These are phyloP conservation scores for Aspergillus spinulosporus DNA, from an alignment of 2,329 filamentous ascomycete species.

Conservation along the genomic window DNA sequence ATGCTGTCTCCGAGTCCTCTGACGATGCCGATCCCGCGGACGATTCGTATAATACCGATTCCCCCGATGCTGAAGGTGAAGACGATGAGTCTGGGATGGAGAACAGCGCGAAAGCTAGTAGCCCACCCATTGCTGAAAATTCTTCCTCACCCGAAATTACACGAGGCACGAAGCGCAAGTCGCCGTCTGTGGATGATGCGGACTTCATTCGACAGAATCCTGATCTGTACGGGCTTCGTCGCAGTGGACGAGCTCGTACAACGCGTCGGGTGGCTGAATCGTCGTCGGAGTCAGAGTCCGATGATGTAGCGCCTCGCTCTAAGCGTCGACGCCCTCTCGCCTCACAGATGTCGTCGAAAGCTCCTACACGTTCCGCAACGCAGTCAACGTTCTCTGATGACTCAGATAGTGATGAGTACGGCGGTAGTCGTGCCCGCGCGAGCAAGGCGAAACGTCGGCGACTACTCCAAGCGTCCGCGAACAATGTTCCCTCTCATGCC, in stretches of 20 bases:
- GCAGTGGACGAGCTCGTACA: constrained; percentile 72
- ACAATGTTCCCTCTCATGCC: constrained; percentile 65
- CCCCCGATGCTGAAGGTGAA: constrained; percentile 44
- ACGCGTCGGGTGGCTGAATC: constrained; percentile 64
- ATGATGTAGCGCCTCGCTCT: constrained; percentile 57
- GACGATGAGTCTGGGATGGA: constrained; percentile 75
- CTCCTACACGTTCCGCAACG: constrained; percentile 47
- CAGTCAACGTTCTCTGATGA: constrained; percentile 70
- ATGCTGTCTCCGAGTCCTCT: constrained; percentile 52
- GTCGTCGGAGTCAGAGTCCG: constrained; percentile 68
- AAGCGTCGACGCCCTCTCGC: constrained; percentile 54
- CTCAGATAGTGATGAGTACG: constrained; percentile 69
- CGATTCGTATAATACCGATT: constrained; percentile 42
- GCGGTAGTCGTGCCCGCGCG: constrained; percentile 68
- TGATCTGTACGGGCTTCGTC: constrained; percentile 87
- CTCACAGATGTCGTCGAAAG: constrained; percentile 54
- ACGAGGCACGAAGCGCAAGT: constrained; percentile 72
- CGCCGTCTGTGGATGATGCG: constrained; percentile 66
- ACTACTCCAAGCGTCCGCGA: constrained; percentile 64
- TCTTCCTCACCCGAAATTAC: constrained; percentile 72
- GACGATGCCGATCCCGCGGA: constrained; percentile 43
- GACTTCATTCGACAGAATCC: constrained; percentile 88
- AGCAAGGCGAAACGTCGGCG: constrained; percentile 76
- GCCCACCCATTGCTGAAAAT: constrained; percentile 56
- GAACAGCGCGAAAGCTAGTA: constrained; percentile 55